phyloP scores from a whole-genome alignment of 2,329 filamentous ascomycete species.

The Fusarium sp. region DNA sequence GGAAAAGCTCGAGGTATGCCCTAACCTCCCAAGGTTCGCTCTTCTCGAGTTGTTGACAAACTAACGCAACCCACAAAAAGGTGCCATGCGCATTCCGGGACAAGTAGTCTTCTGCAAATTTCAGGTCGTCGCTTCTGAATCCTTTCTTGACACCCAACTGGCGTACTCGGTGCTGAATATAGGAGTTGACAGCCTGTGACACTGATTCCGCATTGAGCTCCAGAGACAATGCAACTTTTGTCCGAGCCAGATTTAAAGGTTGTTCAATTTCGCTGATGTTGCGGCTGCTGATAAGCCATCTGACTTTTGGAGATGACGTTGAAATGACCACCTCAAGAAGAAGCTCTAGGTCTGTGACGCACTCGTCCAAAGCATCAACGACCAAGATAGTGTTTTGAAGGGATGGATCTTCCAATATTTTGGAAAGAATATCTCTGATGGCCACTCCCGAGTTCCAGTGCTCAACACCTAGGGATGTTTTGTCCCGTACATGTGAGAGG shows the following conservation, averaged over 20 bases:
- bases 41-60: background rate
- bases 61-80: slow-evolving; percentile 42
- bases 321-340: slow-evolving; percentile 47
- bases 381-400: slow-evolving; percentile 51
- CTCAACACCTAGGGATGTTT: accelerated
- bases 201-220: slow-evolving; percentile 53
- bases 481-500: slow-evolving; percentile 48
- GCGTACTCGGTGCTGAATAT: slow-evolving; percentile 51
- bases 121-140: background rate
- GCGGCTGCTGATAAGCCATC: slow-evolving; percentile 60
- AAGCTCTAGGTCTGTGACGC: slow-evolving; percentile 36
- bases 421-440: background rate
- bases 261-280: slow-evolving; percentile 23
- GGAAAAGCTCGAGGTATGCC: background rate
- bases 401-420: accelerated
- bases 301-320: slow-evolving; percentile 35
- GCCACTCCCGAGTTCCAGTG: background rate
- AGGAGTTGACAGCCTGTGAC: slow-evolving; percentile 52
- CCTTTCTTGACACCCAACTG: accelerated
- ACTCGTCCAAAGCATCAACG: slow-evolving; percentile 63
- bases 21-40: background rate
- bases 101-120: background rate
- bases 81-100: slow-evolving; percentile 43
- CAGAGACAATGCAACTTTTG: slow-evolving; percentile 48
- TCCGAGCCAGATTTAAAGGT: background rate